Base-by-base conservation (phyloP, 345 rosid species). In the Conringia planisiliqua region DNA sequence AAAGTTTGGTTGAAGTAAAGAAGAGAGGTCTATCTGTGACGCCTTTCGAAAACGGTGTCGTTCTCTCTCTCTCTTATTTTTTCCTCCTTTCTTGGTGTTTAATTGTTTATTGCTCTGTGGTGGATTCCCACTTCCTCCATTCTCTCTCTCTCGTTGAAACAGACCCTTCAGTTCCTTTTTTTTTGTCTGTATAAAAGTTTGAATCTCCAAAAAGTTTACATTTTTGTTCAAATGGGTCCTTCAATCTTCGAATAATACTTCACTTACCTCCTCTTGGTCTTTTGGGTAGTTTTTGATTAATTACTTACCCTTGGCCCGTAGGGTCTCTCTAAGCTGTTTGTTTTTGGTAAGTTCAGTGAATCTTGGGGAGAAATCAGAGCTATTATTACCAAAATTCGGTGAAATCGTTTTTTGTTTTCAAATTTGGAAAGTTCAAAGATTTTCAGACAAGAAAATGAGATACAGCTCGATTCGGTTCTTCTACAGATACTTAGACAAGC, bases 1-100 rank as follows among this genome's bases (percentile, higher is more conserved):
- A 87, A 83, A 80, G 84, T 82, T 83, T 78, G 81, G 80, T 72
- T 73, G 16, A 50, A 74, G 65, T 43, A 71, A 38, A 51, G 57
- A 68, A 38, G 47, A 62, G 74, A 68, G 16, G 24, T 74, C 69
- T 80, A 82, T 76, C 83, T 68, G 82, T 79, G 76, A 70, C 66
- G 68, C 0, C 81, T 74, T 63, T 74, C 17, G 27, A 32, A 61
- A 78, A 81, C 85, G 82, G 79, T 78, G 75, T 70, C 80, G 80
- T 78, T 74, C 62, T 81, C 73, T 22, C 24, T 22, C 24, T 22
- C 2, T 22, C 24, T 22, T n/a, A n/a, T 50, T 76, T 54, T 40
- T 63, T 55, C 43, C 36, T 39, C 62, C 71, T 14, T 30, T 7
- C 61, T 81, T 80, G 74, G 82, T 84, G 42, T 62, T 20, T n/a